These are phyloP conservation scores for Citrus medica DNA, from an alignment of 345 rosid genomes.

Conservation along the genomic window DNA sequence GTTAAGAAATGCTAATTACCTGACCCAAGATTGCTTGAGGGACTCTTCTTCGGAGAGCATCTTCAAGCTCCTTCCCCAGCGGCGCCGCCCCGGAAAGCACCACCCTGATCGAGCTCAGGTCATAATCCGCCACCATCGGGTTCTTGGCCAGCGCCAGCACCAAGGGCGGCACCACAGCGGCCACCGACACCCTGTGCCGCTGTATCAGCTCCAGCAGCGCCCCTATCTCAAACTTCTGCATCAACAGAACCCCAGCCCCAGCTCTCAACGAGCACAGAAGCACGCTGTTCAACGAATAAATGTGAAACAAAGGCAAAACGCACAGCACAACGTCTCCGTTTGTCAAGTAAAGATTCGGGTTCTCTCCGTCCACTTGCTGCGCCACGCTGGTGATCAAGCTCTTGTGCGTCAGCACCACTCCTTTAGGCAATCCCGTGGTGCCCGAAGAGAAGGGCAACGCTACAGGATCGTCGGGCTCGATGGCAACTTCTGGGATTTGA, in stretches of 20 bases:
- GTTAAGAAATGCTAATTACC: slow-evolving; percentile 35
- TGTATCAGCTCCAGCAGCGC: slow-evolving; percentile 66
- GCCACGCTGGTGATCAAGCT: slow-evolving; percentile 87
- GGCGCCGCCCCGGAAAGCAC: slow-evolving; percentile 97
- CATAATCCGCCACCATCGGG: slow-evolving; percentile 56
- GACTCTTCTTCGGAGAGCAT: slow-evolving; percentile 54
- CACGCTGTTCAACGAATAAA: slow-evolving; percentile 76
- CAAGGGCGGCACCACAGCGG: slow-evolving; percentile 87
- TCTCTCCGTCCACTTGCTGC: slow-evolving; percentile 93
- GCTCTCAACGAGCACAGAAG: slow-evolving; percentile 63
- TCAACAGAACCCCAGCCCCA: slow-evolving; percentile 71
- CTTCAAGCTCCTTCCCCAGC: slow-evolving; percentile 84
- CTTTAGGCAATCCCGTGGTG: slow-evolving; percentile 89
- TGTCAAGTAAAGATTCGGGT: slow-evolving; percentile 63
- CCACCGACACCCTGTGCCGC: slow-evolving; percentile 62
- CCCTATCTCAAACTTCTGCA: slow-evolving; percentile 91
- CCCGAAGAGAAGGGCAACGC: slow-evolving; percentile 90
- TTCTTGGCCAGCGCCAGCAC: slow-evolving; percentile 82
- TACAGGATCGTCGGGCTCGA: slow-evolving; percentile 59
- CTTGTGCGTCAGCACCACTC: slow-evolving; percentile 78
- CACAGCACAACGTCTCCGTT: slow-evolving; percentile 69
- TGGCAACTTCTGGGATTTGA: slow-evolving; percentile 17
- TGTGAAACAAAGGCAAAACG: slow-evolving; percentile 83
- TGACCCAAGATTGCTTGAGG: slow-evolving; percentile 87
- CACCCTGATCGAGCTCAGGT: slow-evolving; percentile 64